Percentiles rank a stretch among this genome's conserved stretches.
These are phyloP conservation scores for Dothidotthia symphoricarpi DNA, from an alignment of 2,329 filamentous ascomycete species.

Conservation along the genomic window DNA sequence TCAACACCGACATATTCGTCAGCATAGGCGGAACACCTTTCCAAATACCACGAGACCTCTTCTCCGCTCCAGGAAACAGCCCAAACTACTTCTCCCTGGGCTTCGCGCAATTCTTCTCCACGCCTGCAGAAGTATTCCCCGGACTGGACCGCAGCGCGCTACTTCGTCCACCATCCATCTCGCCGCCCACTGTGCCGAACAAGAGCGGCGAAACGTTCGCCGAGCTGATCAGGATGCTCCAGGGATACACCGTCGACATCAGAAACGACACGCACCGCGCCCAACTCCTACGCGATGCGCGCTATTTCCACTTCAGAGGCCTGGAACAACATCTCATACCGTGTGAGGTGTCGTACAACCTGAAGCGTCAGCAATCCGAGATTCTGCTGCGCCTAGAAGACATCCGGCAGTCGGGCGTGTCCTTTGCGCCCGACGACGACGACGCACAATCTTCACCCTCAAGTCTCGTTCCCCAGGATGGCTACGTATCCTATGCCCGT, in stretches of 20 bases:
- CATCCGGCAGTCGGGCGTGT: slow-evolving; percentile 81
- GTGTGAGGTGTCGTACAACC: slow-evolving; percentile 73
- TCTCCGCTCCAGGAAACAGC: slow-evolving; percentile 80
- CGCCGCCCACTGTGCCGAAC: slow-evolving; percentile 76
- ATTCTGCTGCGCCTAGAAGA: slow-evolving; percentile 80
- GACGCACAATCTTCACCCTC: not conserved
- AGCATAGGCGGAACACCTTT: slow-evolving; percentile 85
- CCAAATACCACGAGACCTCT: slow-evolving; percentile 84
- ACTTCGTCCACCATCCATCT: slow-evolving; percentile 81
- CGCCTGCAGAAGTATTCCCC: slow-evolving; percentile 77
- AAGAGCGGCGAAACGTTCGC: slow-evolving; percentile 80
- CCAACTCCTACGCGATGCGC: slow-evolving; percentile 77
- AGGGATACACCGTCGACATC: slow-evolving; percentile 80
- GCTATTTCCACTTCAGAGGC: slow-evolving; percentile 90
- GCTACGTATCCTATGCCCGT: slow-evolving; percentile 75
- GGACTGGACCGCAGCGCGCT: slow-evolving; percentile 76
- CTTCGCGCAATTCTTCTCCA: slow-evolving; percentile 83
- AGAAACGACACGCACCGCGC: slow-evolving; percentile 72
- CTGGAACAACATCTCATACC: slow-evolving; percentile 84
- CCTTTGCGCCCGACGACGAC: slow-evolving; percentile 55
- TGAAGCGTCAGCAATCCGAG: slow-evolving; percentile 65
- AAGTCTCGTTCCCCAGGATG: slow-evolving; percentile 18
- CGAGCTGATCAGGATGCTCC: slow-evolving; percentile 76
- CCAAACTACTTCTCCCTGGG: slow-evolving; percentile 95
- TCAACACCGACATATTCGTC: slow-evolving; percentile 88